Evolutionary conservation across 2,329 filamentous ascomycete species (phyloP), one percentile per base, ranked within the genome.

Genomic region (Ophiostoma australiae): DNA sequence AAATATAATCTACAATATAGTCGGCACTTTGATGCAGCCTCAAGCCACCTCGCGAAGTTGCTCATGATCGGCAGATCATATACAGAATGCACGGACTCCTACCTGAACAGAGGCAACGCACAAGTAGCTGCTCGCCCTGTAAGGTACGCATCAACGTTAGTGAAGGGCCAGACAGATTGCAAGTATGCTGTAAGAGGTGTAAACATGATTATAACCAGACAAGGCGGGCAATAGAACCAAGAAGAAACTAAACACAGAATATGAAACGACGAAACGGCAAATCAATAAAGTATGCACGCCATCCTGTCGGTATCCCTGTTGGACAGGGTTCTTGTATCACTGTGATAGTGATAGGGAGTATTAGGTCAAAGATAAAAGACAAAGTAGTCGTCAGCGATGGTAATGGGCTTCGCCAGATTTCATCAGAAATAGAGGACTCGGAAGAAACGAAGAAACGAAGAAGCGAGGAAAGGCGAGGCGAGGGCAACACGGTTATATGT

Each of bases 11-110:
- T 44, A 3, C 6, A 58, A 27, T 33, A 63, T 33, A 33, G 58
- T 63, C 58, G 58, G 58, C 27, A 63, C 27, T 63, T 17, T 31
- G 10, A 58, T 58, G 58, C 58, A 63, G 58, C 58, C 27, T 17
- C 58, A 63, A 63, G 58, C 58, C 58, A 63, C 58, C n/a, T 63
- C 58, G 27, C 58, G 20, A 63, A 63, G 11, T 58, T 58, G n/a
- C 58, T n/a, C 15, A 17, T 63, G 27, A 63, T 33, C 27, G 23
- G 58, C 58, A 33, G 27, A 63, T 33, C 17, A 33, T 10, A 23
- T 33, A 61, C 48, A 20, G n/a, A 33, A 27, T 63, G 58, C 58
- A 63, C 58, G 58, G 58, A 33, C 58, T 11, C 27, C 52, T 8
- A 27, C 13, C 58, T 33, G 15, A 27, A 63, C 27, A 33, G 3